A percentile compares a stretch with the other conserved stretches of the same genome.
Conservation (phyloP, 2,329 filamentous ascomycete species). For the Nectriaceae sp. region DNA sequence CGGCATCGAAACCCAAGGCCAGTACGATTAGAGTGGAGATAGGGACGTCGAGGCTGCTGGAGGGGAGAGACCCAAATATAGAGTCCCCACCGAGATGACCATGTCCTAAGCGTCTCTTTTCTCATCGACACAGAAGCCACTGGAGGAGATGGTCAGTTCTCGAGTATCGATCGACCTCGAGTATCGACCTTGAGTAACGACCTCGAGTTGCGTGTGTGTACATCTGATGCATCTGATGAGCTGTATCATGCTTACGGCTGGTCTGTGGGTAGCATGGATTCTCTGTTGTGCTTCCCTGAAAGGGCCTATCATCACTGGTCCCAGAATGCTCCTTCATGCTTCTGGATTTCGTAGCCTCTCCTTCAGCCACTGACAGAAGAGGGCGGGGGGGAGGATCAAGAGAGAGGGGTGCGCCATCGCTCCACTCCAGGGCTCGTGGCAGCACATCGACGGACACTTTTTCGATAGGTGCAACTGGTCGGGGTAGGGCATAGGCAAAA, state of each 20-base stretch:
- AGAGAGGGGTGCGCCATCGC: conserved; percentile 28
- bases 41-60: too few species aligned
- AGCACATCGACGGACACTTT: conserved; percentile 20
- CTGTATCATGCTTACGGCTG: conserved; percentile 3
- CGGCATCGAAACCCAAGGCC: too few species aligned
- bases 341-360: neutral
- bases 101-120: too few species aligned
- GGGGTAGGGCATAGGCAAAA: neutral
- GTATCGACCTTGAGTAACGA: too few species aligned
- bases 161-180: too few species aligned
- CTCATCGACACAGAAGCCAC: too few species aligned
- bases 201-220: neutral
- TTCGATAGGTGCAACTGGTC: neutral
- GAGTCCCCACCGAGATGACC: too few species aligned
- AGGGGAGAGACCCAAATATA: too few species aligned
- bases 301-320: conserved; percentile 10
- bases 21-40: too few species aligned
- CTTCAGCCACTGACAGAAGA: conserved; percentile 16
- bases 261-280: neutral
- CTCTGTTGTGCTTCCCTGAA: neutral
- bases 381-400: conserved; percentile 15
- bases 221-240: conserved; percentile 2
- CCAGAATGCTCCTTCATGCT: conserved; percentile 15
- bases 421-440: conserved; percentile 25
- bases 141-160: too few species aligned